phyloP scores from a whole-genome alignment of 2,329 filamentous ascomycete species.

The Thielaviopsis musarum region DNA sequence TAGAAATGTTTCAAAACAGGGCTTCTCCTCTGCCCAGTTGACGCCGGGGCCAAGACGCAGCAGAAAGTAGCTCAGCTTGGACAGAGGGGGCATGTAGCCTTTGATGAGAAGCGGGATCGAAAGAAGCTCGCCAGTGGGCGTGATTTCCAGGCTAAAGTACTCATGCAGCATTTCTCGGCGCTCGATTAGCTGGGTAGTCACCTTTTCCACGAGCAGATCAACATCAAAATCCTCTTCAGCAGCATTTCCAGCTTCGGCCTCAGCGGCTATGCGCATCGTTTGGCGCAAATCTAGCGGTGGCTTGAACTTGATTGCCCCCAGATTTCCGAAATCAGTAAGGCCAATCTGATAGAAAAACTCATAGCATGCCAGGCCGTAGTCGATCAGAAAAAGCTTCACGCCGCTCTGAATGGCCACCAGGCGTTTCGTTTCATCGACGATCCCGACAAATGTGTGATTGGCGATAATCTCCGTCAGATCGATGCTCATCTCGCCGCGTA shows the following conservation, averaged over 20 bases:
- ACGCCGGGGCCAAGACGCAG: constrained; percentile 78
- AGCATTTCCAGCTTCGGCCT: constrained; percentile 41
- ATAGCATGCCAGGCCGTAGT: constrained; percentile 73
- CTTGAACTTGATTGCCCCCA: constrained; percentile 65
- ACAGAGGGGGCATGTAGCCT: constrained; percentile 71
- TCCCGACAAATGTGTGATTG: constrained; percentile 78
- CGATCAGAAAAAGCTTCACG: constrained; percentile 78
- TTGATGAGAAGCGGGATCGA: constrained; percentile 74
- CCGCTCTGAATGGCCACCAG: constrained; percentile 88
- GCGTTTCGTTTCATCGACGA: constrained; percentile 74
- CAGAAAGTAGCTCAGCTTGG: constrained; percentile 78
- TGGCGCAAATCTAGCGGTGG: constrained; percentile 56
- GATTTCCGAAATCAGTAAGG: constrained; percentile 90
- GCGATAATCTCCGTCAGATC: constrained; percentile 76
- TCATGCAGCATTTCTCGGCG: constrained; percentile 75
- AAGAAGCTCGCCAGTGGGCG: constrained; percentile 56
- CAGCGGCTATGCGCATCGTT: constrained; percentile 55
- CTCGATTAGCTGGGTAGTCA: constrained; percentile 53
- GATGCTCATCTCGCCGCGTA: constrained; percentile 68
- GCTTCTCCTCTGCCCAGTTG: constrained; percentile 69
- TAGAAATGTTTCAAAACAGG: constrained; percentile 74
- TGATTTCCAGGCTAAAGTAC: constrained; percentile 80
- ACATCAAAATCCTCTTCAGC: constrained; percentile 45
- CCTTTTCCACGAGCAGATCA: constrained; percentile 45
- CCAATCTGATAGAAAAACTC: constrained; percentile 95